phyloP scores from a whole-genome alignment of 2,329 filamentous ascomycete genomes.

The Cytospora paraplurivora region DNA sequence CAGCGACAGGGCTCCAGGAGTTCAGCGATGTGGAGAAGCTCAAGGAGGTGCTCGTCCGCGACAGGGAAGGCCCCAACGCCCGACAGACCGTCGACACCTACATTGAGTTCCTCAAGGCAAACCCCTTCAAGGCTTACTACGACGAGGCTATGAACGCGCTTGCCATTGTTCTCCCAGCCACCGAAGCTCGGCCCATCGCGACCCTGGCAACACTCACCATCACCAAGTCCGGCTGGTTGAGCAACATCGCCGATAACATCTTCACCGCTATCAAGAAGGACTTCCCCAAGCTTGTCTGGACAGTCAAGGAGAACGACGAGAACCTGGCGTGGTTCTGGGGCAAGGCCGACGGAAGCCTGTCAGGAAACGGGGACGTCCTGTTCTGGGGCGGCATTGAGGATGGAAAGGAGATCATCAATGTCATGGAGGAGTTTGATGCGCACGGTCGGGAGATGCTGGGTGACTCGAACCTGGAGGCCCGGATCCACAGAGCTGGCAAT shows the following conservation, averaged over 20 bases:
- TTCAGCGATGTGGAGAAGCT: slow-evolving; percentile 76
- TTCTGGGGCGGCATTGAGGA: slow-evolving; percentile 95
- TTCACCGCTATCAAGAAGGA: slow-evolving; percentile 94
- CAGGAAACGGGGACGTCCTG: slow-evolving; percentile 81
- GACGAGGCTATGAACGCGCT: slow-evolving; percentile 93
- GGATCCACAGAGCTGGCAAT: slow-evolving; percentile 69
- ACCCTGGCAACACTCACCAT: slow-evolving; percentile 90
- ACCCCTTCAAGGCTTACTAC: slow-evolving; percentile 89
- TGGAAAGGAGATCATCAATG: slow-evolving; percentile 75
- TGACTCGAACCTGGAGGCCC: slow-evolving; percentile 84
- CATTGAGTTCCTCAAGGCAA: slow-evolving; percentile 73
- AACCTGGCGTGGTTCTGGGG: slow-evolving; percentile 98
- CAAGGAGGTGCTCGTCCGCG: slow-evolving; percentile 79
- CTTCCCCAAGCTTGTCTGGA: slow-evolving; percentile 88
- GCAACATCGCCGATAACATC: slow-evolving; percentile 92
- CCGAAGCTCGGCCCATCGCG: slow-evolving; percentile 66
- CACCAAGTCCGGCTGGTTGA: slow-evolving; percentile 92
- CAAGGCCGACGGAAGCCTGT: slow-evolving; percentile 91
- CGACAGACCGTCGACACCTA: slow-evolving; percentile 85
- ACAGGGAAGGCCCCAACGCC: slow-evolving; percentile 80
- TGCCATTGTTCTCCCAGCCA: slow-evolving; percentile 80
- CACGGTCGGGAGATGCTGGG: slow-evolving; percentile 86
- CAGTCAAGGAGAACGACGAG: slow-evolving; percentile 94
- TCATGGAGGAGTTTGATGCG: slow-evolving; percentile 83
- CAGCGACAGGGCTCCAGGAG: slow-evolving; percentile 69